Evolutionary conservation across 106 monocot species (phyloP), one percentile per base, ranked within the genome.

Genomic region (Allium sativum): DNA sequence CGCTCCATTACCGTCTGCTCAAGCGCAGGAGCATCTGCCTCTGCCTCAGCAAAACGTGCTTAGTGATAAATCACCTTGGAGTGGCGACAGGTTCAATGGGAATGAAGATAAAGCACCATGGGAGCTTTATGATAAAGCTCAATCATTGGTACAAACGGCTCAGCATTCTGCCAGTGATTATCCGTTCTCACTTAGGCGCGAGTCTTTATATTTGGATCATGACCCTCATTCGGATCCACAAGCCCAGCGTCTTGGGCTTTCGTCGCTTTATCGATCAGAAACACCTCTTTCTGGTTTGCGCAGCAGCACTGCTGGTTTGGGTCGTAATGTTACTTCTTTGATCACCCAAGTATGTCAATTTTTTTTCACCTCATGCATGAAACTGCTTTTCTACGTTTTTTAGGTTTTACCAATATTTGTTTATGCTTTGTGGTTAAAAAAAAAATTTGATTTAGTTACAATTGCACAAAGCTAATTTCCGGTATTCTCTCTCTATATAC

Each of bases 311-410:
- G 31, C 31, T 31, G 83, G 73, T n/a, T 47, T 77, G 22, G 74
- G 68, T 14, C 83, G 86, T 12, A 52, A 42, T 70, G 62, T 66
- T 65, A 84, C 77, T 61, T 76, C 77, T 75, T 48, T 96, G 68
- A 72, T 94, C 62, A 81, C 93, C 44, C 89, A 89, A 83, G 93
- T 89, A 82, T 89, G 85, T 21, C 21, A 61, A 14, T 60, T 20
- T 4, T 48, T 62, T 62, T 10, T 20, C 46, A 13, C 7, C 12
- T 6, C 12, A 46, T 19, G 14, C 20, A 4, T 46, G 21, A 16
- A n/a, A 21, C 14, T 59, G 8, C 44, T 10, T n/a, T 42, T 40
- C 15, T 17, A 11, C 22, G 18, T 13, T 56, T 41, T 40, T 4
- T 59, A 14, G 4, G 9, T 11, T 14, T 3, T 6, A 57, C 9